Percentiles rank a stretch among this genome's conserved stretches.
phyloP scores from a whole-genome alignment of 768 basidiomycete species.

The Hirschioporus abietinus region DNA sequence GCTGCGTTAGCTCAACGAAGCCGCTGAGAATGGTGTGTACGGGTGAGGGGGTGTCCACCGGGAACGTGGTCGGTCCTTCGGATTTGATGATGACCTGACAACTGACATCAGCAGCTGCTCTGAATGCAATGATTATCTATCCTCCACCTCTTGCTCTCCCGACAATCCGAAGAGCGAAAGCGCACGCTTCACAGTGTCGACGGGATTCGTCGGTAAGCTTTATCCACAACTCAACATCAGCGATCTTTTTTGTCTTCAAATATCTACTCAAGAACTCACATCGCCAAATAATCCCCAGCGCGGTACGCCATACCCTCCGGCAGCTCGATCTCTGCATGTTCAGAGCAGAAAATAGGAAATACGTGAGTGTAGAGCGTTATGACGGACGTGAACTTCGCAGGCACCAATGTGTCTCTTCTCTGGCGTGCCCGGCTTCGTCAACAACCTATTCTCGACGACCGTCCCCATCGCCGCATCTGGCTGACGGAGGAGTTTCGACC shows the following conservation, averaged over 20 bases:
- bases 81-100: constrained; percentile 32
- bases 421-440: constrained; percentile 33
- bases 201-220: constrained; percentile 37
- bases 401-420: constrained; percentile 39
- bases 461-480: constrained; percentile 32
- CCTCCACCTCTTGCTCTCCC: constrained; percentile 33
- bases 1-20: constrained; percentile 45
- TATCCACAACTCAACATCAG: neutral
- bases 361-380: neutral
- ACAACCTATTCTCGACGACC: constrained; percentile 33
- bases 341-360: neutral
- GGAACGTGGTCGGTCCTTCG: constrained; percentile 33
- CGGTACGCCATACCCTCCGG: constrained; percentile 33
- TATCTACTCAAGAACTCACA: constrained; percentile 25
- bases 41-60: constrained; percentile 32
- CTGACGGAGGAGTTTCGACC: constrained; percentile 32
- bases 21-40: constrained; percentile 34
- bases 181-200: constrained; percentile 32
- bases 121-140: neutral
- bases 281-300: constrained; percentile 43
- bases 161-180: constrained; percentile 33
- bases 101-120: neutral
- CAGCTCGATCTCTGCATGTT: constrained; percentile 36
- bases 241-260: neutral
- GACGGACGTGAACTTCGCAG: neutral